Evolutionary conservation across 805 yeast species (phyloP).

Genomic region (Monosporozyma servazzii): DNA sequence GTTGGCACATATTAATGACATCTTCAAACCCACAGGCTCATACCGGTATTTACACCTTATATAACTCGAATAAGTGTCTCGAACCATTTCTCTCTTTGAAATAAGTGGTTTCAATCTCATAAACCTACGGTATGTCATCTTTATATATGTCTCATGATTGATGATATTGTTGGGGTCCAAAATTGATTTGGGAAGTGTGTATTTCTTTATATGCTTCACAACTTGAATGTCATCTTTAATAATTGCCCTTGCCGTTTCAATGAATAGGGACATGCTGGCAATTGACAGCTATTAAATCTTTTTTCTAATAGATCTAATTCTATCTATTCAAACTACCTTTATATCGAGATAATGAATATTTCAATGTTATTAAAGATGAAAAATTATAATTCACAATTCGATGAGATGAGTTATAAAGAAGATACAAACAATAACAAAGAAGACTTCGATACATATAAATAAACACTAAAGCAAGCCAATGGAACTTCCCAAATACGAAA

Average conservation of each 20-base stretch:
- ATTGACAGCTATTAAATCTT: too few species aligned
- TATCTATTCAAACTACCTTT: neutral
- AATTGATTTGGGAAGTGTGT: neutral
- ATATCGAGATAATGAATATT: neutral
- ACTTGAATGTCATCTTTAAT: neutral
- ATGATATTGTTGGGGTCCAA: neutral
- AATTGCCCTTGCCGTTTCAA: neutral
- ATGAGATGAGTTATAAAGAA: neutral
- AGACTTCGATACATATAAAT: neutral
- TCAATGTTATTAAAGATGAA: neutral
- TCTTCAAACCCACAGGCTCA: slow-evolving; percentile 21
- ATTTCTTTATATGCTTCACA: neutral
- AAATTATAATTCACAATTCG: neutral
- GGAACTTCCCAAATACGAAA: slow-evolving; percentile 6
- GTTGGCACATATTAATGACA: slow-evolving; percentile 9
- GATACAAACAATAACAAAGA: neutral
- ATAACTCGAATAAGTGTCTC: slow-evolving; percentile 21
- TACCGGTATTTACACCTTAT: slow-evolving; percentile 21
- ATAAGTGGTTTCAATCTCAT: slow-evolving; percentile 22
- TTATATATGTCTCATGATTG: neutral
- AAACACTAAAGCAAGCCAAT: neutral
- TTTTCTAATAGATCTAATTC: too few species aligned
- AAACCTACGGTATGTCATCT: slow-evolving; percentile 20
- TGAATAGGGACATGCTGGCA: neutral
- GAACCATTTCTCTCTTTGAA: slow-evolving; percentile 20